Evolutionary conservation across 345 rosid species (phyloP).

Genomic region (Carallia pectinifolia): DNA sequence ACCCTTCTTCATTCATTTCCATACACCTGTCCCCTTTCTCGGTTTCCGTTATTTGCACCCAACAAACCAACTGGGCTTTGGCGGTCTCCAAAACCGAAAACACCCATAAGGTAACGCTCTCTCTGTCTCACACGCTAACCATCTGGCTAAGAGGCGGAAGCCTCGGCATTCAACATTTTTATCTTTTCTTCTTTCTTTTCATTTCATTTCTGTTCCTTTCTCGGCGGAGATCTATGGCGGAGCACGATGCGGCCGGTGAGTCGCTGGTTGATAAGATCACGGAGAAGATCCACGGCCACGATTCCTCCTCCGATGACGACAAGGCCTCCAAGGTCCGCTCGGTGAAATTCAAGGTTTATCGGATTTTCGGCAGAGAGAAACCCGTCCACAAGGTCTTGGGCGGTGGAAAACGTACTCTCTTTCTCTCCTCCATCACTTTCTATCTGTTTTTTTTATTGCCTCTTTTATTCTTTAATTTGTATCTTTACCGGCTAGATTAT

Average conservation of each 20-base stretch:
- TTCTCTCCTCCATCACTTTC: neutral
- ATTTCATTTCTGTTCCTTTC: neutral
- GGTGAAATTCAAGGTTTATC: constrained; percentile 35
- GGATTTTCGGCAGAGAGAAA: constrained; percentile 36
- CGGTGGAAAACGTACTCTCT: constrained; percentile 36
- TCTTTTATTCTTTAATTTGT: too few relatives aligned
- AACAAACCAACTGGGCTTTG: too few relatives aligned
- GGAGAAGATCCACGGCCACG: constrained; percentile 45
- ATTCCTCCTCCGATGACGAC: constrained; percentile 58
- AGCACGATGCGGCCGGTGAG: constrained; percentile 32
- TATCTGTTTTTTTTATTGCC: too few relatives aligned
- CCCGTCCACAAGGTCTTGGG: constrained; percentile 42
- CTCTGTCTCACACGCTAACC: too few relatives aligned
- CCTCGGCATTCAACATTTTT: neutral
- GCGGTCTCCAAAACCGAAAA: too few relatives aligned
- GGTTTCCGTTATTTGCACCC: too few relatives aligned
- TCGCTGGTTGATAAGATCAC: constrained; percentile 54
- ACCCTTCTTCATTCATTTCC: neutral
- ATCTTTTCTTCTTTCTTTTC: neutral
- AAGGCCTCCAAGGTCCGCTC: constrained; percentile 33
- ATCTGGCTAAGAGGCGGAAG: too few relatives aligned
- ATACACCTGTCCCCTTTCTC: neutral
- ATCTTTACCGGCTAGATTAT: too few relatives aligned
- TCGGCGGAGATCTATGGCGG: constrained; percentile 41
- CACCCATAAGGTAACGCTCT: too few relatives aligned